Percentiles rank a stretch among this genome's conserved stretches.
phyloP scores from a whole-genome alignment of 148 eudicot species.

The Silene uniflora region DNA sequence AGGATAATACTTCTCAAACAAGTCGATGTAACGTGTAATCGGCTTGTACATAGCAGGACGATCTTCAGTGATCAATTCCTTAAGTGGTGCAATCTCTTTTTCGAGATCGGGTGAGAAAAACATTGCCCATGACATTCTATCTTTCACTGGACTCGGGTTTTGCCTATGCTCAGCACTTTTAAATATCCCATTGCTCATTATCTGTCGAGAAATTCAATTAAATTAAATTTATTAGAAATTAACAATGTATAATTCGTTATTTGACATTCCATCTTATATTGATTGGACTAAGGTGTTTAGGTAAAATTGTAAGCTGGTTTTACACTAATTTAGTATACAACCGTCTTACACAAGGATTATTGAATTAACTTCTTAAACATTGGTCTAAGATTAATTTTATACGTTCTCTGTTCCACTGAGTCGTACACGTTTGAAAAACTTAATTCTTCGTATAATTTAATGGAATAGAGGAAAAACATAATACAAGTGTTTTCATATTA shows the following conservation, averaged over 20 bases:
- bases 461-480: too few species aligned
- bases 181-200: slow-evolving; percentile 33
- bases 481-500: too few species aligned
- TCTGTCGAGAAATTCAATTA: slow-evolving; percentile 22
- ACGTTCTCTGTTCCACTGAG: too few species aligned
- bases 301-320: too few species aligned
- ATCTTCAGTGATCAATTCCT: slow-evolving; percentile 18
- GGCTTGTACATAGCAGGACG: slow-evolving; percentile 18
- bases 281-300: too few species aligned
- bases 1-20: slow-evolving; percentile 15
- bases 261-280: too few species aligned
- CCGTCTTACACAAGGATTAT: too few species aligned
- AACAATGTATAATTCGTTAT: neutral
- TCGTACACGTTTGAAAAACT: too few species aligned
- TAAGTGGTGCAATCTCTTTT: slow-evolving; percentile 23
- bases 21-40: slow-evolving; percentile 16
- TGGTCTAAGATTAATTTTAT: too few species aligned
- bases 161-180: slow-evolving; percentile 25
- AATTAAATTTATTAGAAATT: neutral
- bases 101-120: slow-evolving; percentile 24
- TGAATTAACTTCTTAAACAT: too few species aligned
- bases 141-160: slow-evolving; percentile 15
- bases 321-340: too few species aligned
- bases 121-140: slow-evolving; percentile 24
- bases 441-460: too few species aligned